A percentile compares a stretch with the other conserved stretches of the same genome.
These are phyloP conservation scores for Punica granatum DNA, from an alignment of 345 rosid genomes.

Conservation along the genomic window DNA sequence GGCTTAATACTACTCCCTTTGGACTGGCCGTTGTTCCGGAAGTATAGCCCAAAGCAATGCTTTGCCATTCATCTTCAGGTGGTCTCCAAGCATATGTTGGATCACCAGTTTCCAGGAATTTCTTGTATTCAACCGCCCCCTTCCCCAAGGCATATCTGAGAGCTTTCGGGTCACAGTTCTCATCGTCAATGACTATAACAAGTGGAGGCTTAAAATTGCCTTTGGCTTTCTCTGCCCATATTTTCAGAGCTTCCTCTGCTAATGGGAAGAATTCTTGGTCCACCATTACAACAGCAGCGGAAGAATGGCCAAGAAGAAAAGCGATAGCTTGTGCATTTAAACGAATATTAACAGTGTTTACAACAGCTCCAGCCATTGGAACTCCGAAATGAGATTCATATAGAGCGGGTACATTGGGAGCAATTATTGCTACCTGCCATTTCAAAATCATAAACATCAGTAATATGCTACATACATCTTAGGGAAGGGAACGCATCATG, in stretches of 20 bases:
- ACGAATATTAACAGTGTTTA: conserved; percentile 71
- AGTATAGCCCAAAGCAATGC: conserved; percentile 85
- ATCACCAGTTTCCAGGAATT: conserved; percentile 67
- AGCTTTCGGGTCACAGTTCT: conserved; percentile 47
- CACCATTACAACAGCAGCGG: conserved; percentile 52
- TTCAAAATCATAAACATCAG: background rate
- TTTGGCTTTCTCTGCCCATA: conserved; percentile 42
- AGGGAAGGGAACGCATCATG: background rate
- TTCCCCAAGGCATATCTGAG: conserved; percentile 45
- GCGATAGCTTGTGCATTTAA: conserved; percentile 67
- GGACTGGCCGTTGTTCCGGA: conserved; percentile 98
- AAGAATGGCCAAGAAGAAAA: conserved; percentile 76
- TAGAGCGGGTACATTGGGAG: conserved; percentile 80
- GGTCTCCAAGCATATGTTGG: conserved; percentile 72
- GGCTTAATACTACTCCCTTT: conserved; percentile 78
- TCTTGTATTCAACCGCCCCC: conserved; percentile 85
- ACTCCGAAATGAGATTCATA: conserved; percentile 91
- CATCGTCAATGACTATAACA: conserved; percentile 67
- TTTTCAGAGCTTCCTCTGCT: conserved; percentile 68
- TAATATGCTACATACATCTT: background rate
- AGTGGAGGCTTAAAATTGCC: conserved; percentile 47
- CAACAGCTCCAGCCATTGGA: conserved; percentile 88
- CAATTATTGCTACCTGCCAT: conserved; percentile 70
- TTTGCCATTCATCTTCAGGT: conserved; percentile 94
- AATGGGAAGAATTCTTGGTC: conserved; percentile 76